Conservation (phyloP, 371 early-diverging fungal genomes). For the Coemansia sp. region DNA sequence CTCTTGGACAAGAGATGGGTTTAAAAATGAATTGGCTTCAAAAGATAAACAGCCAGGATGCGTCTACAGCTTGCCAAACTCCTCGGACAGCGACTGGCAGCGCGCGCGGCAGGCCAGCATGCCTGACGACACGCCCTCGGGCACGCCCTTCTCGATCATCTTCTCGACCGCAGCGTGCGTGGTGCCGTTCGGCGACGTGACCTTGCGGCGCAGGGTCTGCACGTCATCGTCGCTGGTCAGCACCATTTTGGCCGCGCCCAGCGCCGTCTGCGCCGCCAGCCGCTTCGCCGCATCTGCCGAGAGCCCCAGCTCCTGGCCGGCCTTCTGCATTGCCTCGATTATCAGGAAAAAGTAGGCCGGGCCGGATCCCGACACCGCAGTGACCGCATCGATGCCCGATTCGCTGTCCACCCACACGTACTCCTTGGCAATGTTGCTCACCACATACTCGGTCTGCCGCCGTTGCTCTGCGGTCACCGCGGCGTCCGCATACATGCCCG, state of each 20-base stretch:
- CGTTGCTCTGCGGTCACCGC: conserved; percentile 63
- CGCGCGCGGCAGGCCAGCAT: conserved; percentile 33
- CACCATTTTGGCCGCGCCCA: conserved; percentile 89
- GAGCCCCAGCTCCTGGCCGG: conserved; percentile 79
- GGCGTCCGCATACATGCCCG: conserved; percentile 76
- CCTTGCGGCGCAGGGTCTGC: conserved; percentile 76
- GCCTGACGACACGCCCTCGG: conserved; percentile 30
- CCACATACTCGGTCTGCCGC: conserved; percentile 61
- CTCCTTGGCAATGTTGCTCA: conserved; percentile 71
- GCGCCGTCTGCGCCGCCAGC: conserved; percentile 83
- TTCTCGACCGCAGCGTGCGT: conserved; percentile 86
- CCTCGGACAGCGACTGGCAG: conserved; percentile 35
- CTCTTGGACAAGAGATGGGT: too few relatives aligned
- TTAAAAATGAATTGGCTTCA: too few relatives aligned
- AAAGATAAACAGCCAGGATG: too few relatives aligned
- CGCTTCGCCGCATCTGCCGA: conserved; percentile 69
- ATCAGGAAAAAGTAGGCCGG: conserved; percentile 94
- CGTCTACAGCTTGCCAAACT: conserved; percentile 41
- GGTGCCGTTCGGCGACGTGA: conserved; percentile 93
- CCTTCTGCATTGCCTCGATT: conserved; percentile 87
- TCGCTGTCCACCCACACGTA: conserved; percentile 81
- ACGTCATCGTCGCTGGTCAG: conserved; percentile 64
- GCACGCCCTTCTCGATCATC: conserved; percentile 59
- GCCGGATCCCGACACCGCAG: conserved; percentile 84
- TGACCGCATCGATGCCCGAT: conserved; percentile 80